Conservation (phyloP, 306 rosid species). For the Vachellia collinsii region DNA sequence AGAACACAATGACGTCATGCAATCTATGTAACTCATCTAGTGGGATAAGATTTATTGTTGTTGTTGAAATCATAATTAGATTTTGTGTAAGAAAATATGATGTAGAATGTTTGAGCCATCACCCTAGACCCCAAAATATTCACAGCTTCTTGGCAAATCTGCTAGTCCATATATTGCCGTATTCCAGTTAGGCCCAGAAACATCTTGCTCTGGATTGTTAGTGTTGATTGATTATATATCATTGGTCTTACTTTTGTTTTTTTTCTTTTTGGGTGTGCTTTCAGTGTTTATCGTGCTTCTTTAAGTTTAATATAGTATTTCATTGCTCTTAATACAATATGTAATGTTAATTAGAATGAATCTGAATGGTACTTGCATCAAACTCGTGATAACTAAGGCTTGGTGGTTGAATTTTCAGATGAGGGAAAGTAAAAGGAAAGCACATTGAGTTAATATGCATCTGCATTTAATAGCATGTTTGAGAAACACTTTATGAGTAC, state of each 20-base stretch:
- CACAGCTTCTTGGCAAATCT: background rate
- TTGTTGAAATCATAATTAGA: background rate
- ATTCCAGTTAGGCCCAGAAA: slow-evolving; percentile 8
- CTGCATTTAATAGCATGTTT: background rate
- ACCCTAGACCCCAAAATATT: background rate
- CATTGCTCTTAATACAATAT: background rate
- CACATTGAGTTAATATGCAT: background rate
- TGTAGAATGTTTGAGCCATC: background rate
- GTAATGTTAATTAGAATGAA: slow-evolving; percentile 10
- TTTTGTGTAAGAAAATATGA: background rate
- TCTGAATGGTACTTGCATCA: background rate
- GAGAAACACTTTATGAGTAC: background rate
- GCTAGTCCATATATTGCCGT: background rate
- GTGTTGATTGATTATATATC: background rate
- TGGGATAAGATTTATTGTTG: too few species aligned
- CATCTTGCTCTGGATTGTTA: slow-evolving; percentile 4
- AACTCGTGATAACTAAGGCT: background rate
- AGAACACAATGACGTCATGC: too few species aligned
- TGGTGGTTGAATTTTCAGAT: slow-evolving; percentile 1
- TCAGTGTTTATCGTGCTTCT: too few species aligned
- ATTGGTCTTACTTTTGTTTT: background rate
- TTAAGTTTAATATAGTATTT: background rate
- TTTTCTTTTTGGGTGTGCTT: background rate
- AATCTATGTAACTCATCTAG: too few species aligned
- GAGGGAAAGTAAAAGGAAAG: background rate